A percentile compares a stretch with the other conserved stretches of the same genome.
Conservation (phyloP, 176 grass and related monocot species). For the Alopecurus myosuroides region DNA sequence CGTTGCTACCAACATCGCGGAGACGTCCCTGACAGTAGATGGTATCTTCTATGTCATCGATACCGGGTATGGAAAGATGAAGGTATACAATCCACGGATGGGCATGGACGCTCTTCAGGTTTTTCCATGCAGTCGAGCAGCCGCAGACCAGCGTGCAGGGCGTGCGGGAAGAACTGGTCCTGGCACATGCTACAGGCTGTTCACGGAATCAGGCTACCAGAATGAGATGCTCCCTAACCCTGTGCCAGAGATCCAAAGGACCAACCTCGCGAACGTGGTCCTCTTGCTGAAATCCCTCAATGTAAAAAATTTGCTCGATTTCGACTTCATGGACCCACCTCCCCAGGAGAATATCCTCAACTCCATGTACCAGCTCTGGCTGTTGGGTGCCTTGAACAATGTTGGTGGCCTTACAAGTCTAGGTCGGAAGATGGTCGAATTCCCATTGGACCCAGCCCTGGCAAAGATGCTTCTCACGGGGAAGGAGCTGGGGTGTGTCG, state of each 20-base stretch:
- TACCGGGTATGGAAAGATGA: constrained; percentile 95
- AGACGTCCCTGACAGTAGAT: constrained; percentile 92
- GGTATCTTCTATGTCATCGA: constrained; percentile 95
- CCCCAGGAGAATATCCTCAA: constrained; percentile 95
- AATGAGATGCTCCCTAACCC: constrained; percentile 87
- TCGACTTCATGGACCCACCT: constrained; percentile 95
- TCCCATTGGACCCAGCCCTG: constrained; percentile 80
- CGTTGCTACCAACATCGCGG: constrained; percentile 90
- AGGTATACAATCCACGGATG: constrained; percentile 95
- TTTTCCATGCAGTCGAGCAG: constrained; percentile 80
- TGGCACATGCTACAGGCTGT: constrained; percentile 83
- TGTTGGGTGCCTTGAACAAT: constrained; percentile 89
- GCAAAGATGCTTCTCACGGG: constrained; percentile 96
- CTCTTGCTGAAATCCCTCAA: constrained; percentile 85
- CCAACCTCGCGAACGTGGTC: constrained; percentile 88
- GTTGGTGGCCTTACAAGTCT: constrained; percentile 75
- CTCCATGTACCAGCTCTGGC: constrained; percentile 97
- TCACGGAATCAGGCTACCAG: constrained; percentile 91
- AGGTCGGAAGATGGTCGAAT: constrained; percentile 97
- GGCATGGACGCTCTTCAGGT: constrained; percentile 96
- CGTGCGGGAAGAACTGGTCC: constrained; percentile 88
- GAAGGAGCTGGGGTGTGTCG: constrained; percentile 58
- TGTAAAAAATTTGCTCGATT: constrained; percentile 87
- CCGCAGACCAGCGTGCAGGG: constrained; percentile 82
- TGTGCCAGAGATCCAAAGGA: constrained; percentile 92